Conservation (phyloP, 768 basidiomycete genomes). For the Serendipita sp. region DNA sequence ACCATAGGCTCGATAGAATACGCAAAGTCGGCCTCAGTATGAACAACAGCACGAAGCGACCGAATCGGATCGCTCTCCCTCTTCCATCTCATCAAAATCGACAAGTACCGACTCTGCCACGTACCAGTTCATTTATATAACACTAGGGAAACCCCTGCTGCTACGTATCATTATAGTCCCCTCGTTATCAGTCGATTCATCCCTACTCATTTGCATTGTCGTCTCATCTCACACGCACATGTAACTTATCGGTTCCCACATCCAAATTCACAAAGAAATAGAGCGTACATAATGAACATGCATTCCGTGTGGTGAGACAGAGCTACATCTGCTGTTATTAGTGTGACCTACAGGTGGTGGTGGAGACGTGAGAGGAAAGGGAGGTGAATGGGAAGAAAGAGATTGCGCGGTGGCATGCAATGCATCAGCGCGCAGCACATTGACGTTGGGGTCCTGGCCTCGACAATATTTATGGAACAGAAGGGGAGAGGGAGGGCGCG, state of each 20-base stretch:
- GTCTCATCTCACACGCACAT: no score
- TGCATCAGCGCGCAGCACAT: not conserved
- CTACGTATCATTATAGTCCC: not conserved
- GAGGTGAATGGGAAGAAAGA: not conserved
- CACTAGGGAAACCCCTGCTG: not conserved
- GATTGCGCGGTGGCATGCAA: not conserved
- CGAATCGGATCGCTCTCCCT: constrained; percentile 5
- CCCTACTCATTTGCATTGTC: not conserved
- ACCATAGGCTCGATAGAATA: constrained; percentile 28
- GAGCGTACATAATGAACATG: no score
- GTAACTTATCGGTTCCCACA: no score
- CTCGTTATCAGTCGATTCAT: not conserved
- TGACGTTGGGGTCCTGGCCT: not conserved
- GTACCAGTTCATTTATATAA: not conserved
- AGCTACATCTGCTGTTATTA: not conserved
- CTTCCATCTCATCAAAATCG: not conserved
- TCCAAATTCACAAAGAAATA: no score
- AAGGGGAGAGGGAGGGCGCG: not conserved
- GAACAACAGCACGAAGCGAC: constrained; percentile 16
- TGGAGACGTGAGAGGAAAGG: not conserved
- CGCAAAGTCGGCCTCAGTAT: constrained; percentile 27
- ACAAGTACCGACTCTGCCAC: not conserved
- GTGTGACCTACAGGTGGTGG: not conserved
- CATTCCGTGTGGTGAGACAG: no score
- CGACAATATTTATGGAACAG: not conserved